Base-by-base conservation (phyloP, 2,329 filamentous ascomycete species). In the Trichophyton rubrum region DNA sequence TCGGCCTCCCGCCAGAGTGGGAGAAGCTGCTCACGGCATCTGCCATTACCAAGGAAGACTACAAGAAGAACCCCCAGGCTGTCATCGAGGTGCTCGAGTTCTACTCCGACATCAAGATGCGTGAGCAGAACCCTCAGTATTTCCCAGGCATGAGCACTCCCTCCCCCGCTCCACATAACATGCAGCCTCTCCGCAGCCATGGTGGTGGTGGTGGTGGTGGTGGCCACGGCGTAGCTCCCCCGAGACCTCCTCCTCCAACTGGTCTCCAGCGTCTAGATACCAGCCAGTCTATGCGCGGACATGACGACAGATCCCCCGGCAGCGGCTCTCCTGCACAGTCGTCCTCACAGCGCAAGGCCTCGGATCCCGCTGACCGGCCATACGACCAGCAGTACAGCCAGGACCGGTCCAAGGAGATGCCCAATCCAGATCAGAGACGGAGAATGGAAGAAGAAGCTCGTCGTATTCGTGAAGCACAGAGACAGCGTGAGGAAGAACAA, bases 11-110 rank as follows among this genome's bases (percentile, higher is more conserved):
- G 1, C 86, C 90, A 3, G 93, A 99, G 78, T 99, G 93, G 93
- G 93, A 95, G 70, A 95, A 95, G 74, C 81, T 99, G 58, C 81
- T 99, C 66, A 97, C 93, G 69, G 91, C 90, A 7, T 97, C 93
- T 2, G 93, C 93, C 62, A 93, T 99, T 69, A 97, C 93, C 62
- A 96, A 96, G 75, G 93, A 99, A 69, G 93, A 99, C 72, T 97
- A 97, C 75, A 90, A 95, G 75, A 91, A 93, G 70, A 96, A 99
- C 70, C 93, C 93, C 3, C 87, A 92, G 77, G 90, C 85, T 62
- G 83, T 78, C 27, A 79, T 85, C 58, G 85, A 87, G 70, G 85
- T 85, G 11, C 74, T 87, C 24, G 82, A 86, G 65, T 87, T 87
- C 69, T 87, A 87, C 71, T 85, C 82, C 2, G 84, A 86, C 70